These are phyloP conservation scores for Rhodamnia argentea DNA, from an alignment of 345 rosid genomes.

Conservation along the genomic window DNA sequence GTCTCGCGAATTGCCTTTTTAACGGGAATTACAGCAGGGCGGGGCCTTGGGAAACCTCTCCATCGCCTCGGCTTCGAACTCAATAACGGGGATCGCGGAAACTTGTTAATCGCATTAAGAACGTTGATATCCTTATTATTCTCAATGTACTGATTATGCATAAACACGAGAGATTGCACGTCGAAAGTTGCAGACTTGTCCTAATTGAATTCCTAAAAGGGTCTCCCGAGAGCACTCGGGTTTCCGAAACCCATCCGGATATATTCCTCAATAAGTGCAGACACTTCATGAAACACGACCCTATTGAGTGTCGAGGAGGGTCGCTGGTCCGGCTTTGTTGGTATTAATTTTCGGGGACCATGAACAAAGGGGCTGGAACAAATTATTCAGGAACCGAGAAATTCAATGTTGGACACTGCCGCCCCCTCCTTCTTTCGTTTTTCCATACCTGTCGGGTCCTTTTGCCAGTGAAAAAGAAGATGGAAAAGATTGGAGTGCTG, in stretches of 20 bases:
- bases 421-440: background rate
- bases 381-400: background rate
- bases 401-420: background rate
- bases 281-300: background rate
- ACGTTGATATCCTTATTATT: accelerated
- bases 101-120: background rate
- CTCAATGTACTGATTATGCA: background rate
- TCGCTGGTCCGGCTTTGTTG: background rate
- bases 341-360: background rate
- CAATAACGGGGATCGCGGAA: background rate
- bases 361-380: background rate
- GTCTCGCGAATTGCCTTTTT: background rate
- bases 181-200: background rate
- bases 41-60: background rate
- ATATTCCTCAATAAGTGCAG: too few relatives aligned
- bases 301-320: background rate
- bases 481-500: background rate
- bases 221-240: background rate
- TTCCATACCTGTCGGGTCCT: background rate
- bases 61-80: background rate
- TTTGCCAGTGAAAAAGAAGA: background rate
- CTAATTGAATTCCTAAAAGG: background rate
- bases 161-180: background rate
- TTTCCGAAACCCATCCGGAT: too few relatives aligned
- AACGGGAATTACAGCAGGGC: background rate